Conservation (phyloP, 345 rosid genomes). For the Melaleuca alternifolia region DNA sequence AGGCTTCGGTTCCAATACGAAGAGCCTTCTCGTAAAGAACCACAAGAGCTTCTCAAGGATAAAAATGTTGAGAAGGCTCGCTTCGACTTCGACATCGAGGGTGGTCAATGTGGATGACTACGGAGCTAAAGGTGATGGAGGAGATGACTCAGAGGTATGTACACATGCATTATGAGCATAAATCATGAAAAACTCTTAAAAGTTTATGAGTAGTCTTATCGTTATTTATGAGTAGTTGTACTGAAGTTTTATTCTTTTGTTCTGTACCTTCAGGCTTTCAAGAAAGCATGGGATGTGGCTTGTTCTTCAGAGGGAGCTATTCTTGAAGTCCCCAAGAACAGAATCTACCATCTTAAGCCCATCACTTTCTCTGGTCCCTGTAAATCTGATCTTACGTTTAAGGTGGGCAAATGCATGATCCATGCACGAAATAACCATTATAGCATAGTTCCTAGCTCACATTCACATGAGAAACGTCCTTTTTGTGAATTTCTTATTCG, state of each 20-base stretch:
- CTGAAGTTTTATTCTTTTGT: not conserved
- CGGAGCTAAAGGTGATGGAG: conserved; percentile 29
- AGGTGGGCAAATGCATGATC: conserved; percentile 24
- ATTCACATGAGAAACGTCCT: not conserved
- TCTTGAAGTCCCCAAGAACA: conserved; percentile 41
- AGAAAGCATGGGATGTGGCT: conserved; percentile 28
- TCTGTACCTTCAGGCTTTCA: conserved; percentile 21
- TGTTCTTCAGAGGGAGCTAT: conserved; percentile 35
- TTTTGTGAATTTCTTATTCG: not conserved
- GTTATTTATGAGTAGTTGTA: not conserved
- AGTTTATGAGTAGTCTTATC: not conserved
- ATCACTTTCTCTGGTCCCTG: conserved; percentile 79
- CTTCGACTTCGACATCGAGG: not conserved
- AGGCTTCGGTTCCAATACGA: not conserved
- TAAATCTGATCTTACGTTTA: conserved; percentile 34
- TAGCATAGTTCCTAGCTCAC: not conserved
- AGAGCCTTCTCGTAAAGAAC: not conserved
- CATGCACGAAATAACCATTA: not conserved
- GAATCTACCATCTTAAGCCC: conserved; percentile 47
- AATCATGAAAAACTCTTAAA: not conserved
- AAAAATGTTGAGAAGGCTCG: not conserved
- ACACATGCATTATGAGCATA: not conserved
- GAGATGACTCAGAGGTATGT: conserved; percentile 22
- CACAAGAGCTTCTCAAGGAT: not conserved
- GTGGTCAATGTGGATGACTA: conserved; percentile 22